phyloP scores from a whole-genome alignment of 345 rosid genomes.

The Ceriops zippeliana region DNA sequence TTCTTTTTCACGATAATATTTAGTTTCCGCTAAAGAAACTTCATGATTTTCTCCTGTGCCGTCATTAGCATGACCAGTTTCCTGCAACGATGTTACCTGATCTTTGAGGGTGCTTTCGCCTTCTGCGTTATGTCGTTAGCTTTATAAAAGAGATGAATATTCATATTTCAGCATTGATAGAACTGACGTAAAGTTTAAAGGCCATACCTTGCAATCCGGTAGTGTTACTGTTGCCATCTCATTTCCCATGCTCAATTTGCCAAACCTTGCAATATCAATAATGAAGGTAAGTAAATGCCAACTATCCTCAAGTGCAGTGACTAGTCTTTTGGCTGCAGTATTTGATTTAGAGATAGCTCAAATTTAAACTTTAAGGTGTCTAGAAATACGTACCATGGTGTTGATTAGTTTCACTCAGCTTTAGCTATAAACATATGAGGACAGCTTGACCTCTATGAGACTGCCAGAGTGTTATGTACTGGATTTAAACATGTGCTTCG shows the following conservation, averaged over 20 bases:
- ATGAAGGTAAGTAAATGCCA: conserved; percentile 15
- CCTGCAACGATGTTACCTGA: conserved; percentile 17
- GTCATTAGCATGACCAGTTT: conserved; percentile 14
- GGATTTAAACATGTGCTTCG: conserved; percentile 7
- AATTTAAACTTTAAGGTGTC: conserved; percentile 8
- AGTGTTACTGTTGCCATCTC: conserved; percentile 64
- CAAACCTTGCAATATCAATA: conserved; percentile 43
- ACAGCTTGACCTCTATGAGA: conserved; percentile 25
- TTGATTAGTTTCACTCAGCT: conserved; percentile 33
- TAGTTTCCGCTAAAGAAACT: conserved; percentile 14
- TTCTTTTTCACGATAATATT: conserved; percentile 14
- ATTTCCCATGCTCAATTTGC: conserved; percentile 45
- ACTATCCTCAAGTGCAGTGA: conserved; percentile 3
- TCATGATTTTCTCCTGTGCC: conserved; percentile 20
- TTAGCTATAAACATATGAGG: conserved; percentile 14
- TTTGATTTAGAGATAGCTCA: conserved; percentile 20
- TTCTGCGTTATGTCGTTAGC: conserved; percentile 24
- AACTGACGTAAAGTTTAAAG: background rate
- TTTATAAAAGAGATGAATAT: conserved; percentile 5
- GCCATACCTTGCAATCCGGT: conserved; percentile 41
- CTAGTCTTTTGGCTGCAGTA: conserved; percentile 14
- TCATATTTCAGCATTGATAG: background rate
- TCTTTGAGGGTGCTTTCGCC: conserved; percentile 18
- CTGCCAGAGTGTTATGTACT: conserved; percentile 35
- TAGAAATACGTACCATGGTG: conserved; percentile 32